Evolutionary conservation across 257 asterid genomes (phyloP).

Genomic region (Solanum paucissectum): DNA sequence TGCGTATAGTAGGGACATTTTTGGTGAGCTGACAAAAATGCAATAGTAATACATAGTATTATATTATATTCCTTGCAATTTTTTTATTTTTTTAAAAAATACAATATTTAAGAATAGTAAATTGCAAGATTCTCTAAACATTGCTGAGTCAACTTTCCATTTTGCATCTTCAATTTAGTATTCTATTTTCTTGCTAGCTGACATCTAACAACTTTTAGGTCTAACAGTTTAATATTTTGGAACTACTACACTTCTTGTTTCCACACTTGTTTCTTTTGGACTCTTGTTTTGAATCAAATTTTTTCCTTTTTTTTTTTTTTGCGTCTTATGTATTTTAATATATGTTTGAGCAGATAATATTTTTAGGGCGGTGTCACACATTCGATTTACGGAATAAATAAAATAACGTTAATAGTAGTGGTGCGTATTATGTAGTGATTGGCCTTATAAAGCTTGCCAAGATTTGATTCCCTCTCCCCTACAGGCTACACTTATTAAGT

Average conservation of each 20-base stretch:
- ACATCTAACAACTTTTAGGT: constrained; percentile 18
- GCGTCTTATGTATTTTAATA: neutral
- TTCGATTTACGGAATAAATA: neutral
- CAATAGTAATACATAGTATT: neutral
- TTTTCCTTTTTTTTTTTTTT: neutral
- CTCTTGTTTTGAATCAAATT: neutral
- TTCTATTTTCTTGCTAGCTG: constrained; percentile 9
- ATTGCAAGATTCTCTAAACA: constrained; percentile 31
- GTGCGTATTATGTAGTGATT: neutral
- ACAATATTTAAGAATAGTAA: neutral
- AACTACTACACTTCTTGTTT: neutral
- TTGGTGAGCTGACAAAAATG: constrained; percentile 2
- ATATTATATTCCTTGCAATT: neutral
- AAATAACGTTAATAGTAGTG: neutral
- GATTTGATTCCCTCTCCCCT: neutral
- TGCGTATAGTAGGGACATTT: neutral
- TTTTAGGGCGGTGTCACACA: neutral
- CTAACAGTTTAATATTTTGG: neutral
- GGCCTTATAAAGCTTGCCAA: neutral
- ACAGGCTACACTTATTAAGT: neutral
- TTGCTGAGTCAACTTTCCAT: constrained; percentile 4
- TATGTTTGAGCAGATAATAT: neutral
- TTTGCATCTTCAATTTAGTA: neutral
- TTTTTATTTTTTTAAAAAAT: neutral
- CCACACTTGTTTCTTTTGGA: neutral